Conservation (phyloP, 2,329 filamentous ascomycete genomes). For the Elsinoe necatrix region DNA sequence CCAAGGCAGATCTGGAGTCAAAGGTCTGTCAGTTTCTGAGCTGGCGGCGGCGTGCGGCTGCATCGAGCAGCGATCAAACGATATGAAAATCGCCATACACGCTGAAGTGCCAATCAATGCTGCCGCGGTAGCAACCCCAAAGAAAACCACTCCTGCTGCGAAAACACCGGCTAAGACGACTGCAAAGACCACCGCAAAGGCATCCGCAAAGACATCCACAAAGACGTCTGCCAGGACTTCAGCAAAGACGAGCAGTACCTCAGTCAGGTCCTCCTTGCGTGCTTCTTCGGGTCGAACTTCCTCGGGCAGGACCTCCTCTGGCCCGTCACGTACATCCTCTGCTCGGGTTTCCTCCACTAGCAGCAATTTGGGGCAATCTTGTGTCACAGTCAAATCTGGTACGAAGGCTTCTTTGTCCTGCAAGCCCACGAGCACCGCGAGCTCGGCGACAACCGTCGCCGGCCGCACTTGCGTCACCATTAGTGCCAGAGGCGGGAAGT, state of each 20-base stretch:
- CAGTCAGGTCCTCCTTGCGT: not conserved
- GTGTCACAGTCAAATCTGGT: not conserved
- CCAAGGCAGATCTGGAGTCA: not conserved
- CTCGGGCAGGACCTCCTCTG: not conserved
- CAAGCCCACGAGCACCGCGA: not conserved
- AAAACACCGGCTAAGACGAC: not conserved
- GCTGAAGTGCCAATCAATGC: not conserved
- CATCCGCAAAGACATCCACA: not conserved
- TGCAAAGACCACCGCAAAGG: slow-evolving; percentile 1
- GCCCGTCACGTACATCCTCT: not conserved
- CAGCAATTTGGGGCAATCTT: not conserved
- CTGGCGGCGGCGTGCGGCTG: slow-evolving; percentile 9
- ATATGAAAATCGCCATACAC: not conserved
- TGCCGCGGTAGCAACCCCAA: not conserved
- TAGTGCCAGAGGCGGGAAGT: not conserved
- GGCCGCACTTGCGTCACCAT: not conserved
- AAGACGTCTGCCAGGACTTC: not conserved
- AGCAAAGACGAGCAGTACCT: not conserved
- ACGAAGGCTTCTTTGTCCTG: not conserved
- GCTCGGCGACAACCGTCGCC: not conserved
- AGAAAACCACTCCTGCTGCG: not conserved
- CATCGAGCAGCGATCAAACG: not conserved
- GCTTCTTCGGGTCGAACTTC: not conserved
- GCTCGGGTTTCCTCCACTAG: not conserved
- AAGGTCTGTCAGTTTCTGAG: not conserved